Percentiles rank a stretch among this genome's conserved stretches.
Evolutionary conservation across 2,329 filamentous ascomycete species (phyloP).

Genomic region (Clarireedia monteithiana): DNA sequence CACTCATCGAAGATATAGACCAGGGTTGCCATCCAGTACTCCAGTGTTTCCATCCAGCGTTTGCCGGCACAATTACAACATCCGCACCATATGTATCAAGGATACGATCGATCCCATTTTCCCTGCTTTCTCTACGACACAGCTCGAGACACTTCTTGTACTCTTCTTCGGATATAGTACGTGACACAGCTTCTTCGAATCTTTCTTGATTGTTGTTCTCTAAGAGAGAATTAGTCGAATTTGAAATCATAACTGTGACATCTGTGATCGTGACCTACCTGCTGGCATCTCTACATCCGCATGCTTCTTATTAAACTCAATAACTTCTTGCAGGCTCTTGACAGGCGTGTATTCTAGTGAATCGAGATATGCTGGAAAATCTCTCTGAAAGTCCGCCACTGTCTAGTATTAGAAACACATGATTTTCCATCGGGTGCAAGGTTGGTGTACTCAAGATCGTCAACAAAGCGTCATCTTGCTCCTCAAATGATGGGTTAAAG

Average conservation of each 20-base stretch:
- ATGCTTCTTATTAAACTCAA: conserved; percentile 7
- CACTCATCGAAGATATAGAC: neutral
- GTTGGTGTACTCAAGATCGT: neutral
- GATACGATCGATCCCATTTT: neutral
- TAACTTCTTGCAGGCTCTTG: neutral
- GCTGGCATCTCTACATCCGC: conserved; percentile 1
- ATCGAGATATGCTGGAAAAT: conserved; percentile 1
- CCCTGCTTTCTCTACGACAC: neutral
- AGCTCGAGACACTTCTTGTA: neutral
- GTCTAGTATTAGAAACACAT: neutral
- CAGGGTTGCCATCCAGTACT: neutral
- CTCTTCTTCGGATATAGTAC: neutral
- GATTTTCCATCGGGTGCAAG: neutral
- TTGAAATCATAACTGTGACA: neutral
- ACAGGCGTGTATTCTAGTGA: neutral
- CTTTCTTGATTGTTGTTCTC: neutral
- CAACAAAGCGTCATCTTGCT: too few relatives aligned
- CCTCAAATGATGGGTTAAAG: too few relatives aligned
- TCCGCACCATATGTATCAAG: conserved; percentile 1
- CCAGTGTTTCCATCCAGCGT: neutral
- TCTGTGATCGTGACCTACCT: neutral
- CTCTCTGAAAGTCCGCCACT: neutral
- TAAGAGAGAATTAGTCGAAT: neutral
- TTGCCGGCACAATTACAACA: conserved; percentile 3
- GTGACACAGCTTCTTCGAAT: neutral